Conservation (phyloP, 2,329 filamentous ascomycete genomes). For the Aspergillus aculeatus region DNA sequence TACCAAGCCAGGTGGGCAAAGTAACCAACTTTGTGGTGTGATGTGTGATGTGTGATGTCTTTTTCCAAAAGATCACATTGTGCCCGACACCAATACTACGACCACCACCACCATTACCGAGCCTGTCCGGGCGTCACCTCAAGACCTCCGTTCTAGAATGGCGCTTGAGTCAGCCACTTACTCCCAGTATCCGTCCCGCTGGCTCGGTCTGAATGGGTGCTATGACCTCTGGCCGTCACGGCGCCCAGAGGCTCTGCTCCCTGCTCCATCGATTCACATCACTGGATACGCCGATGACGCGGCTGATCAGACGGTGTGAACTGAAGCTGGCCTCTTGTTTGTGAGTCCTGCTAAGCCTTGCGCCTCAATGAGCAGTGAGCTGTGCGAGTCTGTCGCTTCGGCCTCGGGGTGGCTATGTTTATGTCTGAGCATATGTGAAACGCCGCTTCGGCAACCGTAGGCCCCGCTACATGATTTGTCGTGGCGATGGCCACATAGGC, state of each 20-base stretch:
- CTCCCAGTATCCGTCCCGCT: neutral
- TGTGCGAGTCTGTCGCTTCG: neutral
- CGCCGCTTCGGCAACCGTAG: neutral
- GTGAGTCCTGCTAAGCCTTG: neutral
- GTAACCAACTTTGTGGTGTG: neutral
- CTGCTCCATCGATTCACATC: neutral
- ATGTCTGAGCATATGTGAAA: neutral
- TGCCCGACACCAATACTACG: neutral
- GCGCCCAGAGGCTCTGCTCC: neutral
- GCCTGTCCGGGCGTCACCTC: neutral
- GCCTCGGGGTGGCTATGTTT: neutral
- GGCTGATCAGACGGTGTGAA: neutral
- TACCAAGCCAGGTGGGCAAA: neutral
- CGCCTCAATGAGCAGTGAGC: neutral
- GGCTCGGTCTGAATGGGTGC: constrained; percentile 4
- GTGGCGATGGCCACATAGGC: neutral
- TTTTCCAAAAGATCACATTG: neutral
- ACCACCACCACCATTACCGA: neutral
- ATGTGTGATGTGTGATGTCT: neutral
- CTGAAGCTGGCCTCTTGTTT: neutral
- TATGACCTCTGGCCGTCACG: neutral
- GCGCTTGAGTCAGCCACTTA: neutral
- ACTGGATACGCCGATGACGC: neutral
- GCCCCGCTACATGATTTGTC: neutral
- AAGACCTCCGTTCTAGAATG: neutral